These are phyloP conservation scores for Rhodotorula sp. DNA, from an alignment of 1,284 basidiomycete genomes.

Conservation along the genomic window DNA sequence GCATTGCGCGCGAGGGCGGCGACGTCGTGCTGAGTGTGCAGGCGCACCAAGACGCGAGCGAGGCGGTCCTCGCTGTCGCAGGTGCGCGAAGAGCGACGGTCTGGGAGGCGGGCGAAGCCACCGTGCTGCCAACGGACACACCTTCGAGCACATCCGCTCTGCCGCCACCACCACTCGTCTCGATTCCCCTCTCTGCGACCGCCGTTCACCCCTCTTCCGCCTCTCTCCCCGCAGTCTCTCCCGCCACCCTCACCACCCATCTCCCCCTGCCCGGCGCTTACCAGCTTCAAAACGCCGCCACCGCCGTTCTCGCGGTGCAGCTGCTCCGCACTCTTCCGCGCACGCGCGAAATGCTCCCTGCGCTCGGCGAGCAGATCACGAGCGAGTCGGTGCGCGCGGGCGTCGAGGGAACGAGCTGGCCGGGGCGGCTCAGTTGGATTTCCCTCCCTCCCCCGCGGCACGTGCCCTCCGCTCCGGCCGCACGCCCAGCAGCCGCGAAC, in stretches of 20 bases:
- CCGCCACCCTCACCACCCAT: not conserved
- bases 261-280: slow-evolving; percentile 73
- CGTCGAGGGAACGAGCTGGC: slow-evolving; percentile 68
- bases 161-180: slow-evolving; percentile 39
- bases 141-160: not conserved
- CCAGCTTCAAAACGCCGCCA: slow-evolving; percentile 76
- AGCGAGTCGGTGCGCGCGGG: slow-evolving; percentile 61
- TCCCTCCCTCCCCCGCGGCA: slow-evolving; percentile 50
- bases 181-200: slow-evolving; percentile 9
- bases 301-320: slow-evolving; percentile 68
- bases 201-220: not conserved
- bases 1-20: slow-evolving; percentile 69
- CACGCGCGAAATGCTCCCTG: slow-evolving; percentile 40
- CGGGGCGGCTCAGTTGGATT: slow-evolving; percentile 76
- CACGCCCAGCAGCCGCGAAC: not conserved
- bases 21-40: slow-evolving; percentile 77
- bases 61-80: slow-evolving; percentile 55
- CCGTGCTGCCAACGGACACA: not conserved
- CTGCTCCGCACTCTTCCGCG: slow-evolving; percentile 60
- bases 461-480: not conserved
- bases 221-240: too few relatives aligned
- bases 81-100: slow-evolving; percentile 45
- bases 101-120: slow-evolving; percentile 22
- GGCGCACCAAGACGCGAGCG: slow-evolving; percentile 59
- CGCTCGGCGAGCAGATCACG: slow-evolving; percentile 52